Base-by-base conservation (phyloP, 345 rosid genomes). In the Salix viminalis region DNA sequence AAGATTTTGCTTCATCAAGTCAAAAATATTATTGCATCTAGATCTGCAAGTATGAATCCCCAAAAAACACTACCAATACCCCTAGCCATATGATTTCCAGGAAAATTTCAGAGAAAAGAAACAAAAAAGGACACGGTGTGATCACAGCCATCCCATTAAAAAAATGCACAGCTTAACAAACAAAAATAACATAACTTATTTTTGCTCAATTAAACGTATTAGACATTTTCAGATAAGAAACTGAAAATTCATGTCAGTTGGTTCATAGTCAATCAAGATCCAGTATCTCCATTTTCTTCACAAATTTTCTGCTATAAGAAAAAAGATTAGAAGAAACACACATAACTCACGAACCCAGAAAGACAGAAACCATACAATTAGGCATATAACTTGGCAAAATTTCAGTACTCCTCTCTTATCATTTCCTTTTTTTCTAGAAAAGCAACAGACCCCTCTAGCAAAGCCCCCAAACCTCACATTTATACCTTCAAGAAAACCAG, bases 401-500 rank as follows among this genome's bases (percentile, higher is more conserved):
- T 39, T 23, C 13, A 58, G 28, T 9, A 58, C 62, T 30, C 37
- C 39, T 2, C 7, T 8, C 19, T 5, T 16, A 28, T 72, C 30
- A 42, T 34, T 46, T 67, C n/a, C 6, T 14, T 42, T 62, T 74
- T 52, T 44, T 13, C 37, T 34, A 34, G 36, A 50, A 15, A 67
- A 44, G 24, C 73, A 79, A 37, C 65, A 81, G 21, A 77, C 58
- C 76, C 74, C 72, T 67, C 54, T 7, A 34, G 36, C 30, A 48
- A 7, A 76, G 58, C 50, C 58, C 37, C 44, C 42, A n/a, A 71
- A 26, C 62, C 62, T 58, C 28, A 58, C 15, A 23, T 58, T 23
- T n/a, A 24, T 9, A 23, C 15, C 56, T 58, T 75, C 34, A 80
- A 78, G 46, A 78, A 75, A 69, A 74, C 79, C 54, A 72, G 77